A percentile compares a stretch with the other conserved stretches of the same genome.
These are phyloP conservation scores for Camelina neglecta DNA, from an alignment of 345 rosid species.

Conservation along the genomic window DNA sequence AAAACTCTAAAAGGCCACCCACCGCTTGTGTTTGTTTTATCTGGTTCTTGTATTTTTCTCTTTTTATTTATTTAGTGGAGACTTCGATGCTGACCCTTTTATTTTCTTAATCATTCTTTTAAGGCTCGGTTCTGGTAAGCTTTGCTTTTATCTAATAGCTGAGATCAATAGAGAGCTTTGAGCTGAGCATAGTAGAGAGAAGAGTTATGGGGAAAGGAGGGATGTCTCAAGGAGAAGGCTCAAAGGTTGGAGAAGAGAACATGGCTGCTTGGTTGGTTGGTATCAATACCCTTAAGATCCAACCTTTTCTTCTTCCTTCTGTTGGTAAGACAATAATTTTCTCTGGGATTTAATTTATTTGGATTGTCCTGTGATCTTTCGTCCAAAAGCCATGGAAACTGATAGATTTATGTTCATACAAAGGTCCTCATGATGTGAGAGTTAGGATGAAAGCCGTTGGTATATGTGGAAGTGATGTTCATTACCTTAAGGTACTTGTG, in stretches of 20 bases:
- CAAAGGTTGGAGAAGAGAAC: conserved; percentile 63
- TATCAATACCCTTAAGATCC: conserved; percentile 83
- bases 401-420: conserved; percentile 1
- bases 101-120: conserved; percentile 19
- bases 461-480: conserved; percentile 96
- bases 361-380: neutral
- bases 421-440: conserved; percentile 84
- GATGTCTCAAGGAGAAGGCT: conserved; percentile 58
- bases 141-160: conserved; percentile 21
- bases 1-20: conserved; percentile 19
- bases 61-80: conserved; percentile 24
- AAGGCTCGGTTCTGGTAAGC: conserved; percentile 20
- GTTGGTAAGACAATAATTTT: conserved; percentile 52
- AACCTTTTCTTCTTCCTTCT: conserved; percentile 73
- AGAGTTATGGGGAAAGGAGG: conserved; percentile 70
- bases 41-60: conserved; percentile 32
- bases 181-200: conserved; percentile 21
- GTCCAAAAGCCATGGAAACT: conserved; percentile 23
- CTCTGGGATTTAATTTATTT: neutral
- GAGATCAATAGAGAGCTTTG: conserved; percentile 24
- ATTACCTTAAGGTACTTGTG: conserved; percentile 69
- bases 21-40: conserved; percentile 24
- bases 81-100: conserved; percentile 27
- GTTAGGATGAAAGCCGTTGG: conserved; percentile 92
- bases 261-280: conserved; percentile 90